These are phyloP conservation scores for Apiospora marii DNA, from an alignment of 2,329 filamentous ascomycete species.

Conservation along the genomic window DNA sequence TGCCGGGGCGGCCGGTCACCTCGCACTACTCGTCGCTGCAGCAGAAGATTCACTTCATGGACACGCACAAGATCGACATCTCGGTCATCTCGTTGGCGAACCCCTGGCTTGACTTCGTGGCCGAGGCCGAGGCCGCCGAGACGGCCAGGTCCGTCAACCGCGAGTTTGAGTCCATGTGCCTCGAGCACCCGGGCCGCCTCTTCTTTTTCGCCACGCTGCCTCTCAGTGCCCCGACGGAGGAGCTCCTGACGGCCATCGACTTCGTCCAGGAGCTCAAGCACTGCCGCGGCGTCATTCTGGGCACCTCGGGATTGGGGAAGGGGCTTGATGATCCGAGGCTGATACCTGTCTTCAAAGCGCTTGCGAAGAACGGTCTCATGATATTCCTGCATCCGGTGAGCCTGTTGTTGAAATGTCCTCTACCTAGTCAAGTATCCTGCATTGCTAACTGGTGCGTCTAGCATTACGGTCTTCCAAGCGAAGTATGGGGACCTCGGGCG, in stretches of 20 bases:
- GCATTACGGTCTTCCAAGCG: slow-evolving; percentile 85
- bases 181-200: slow-evolving; percentile 68
- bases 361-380: slow-evolving; percentile 70
- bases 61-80: slow-evolving; percentile 79
- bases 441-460: not conserved
- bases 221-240: slow-evolving; percentile 69
- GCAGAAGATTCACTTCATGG: slow-evolving; percentile 88
- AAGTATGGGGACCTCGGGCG: slow-evolving; percentile 78
- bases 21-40: slow-evolving; percentile 81
- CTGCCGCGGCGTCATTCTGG: slow-evolving; percentile 87
- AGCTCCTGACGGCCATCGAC: slow-evolving; percentile 70
- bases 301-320: slow-evolving; percentile 80
- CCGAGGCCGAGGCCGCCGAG: slow-evolving; percentile 63
- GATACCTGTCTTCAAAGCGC: slow-evolving; percentile 73
- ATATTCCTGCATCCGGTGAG: slow-evolving; percentile 81
- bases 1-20: slow-evolving; percentile 83
- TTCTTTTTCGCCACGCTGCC: slow-evolving; percentile 88
- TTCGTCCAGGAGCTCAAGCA: slow-evolving; percentile 68
- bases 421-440: too few species aligned
- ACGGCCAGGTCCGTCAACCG: slow-evolving; percentile 77
- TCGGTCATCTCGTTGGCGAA: slow-evolving; percentile 91
- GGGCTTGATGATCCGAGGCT: slow-evolving; percentile 82
- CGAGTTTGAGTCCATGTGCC: slow-evolving; percentile 79
- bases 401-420: not conserved
- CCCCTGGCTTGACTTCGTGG: slow-evolving; percentile 90